Evolutionary conservation across 495 filamentous ascomycete species (phyloP), one percentile per base, ranked within the genome.

Genomic region (Penicillium turbatum): DNA sequence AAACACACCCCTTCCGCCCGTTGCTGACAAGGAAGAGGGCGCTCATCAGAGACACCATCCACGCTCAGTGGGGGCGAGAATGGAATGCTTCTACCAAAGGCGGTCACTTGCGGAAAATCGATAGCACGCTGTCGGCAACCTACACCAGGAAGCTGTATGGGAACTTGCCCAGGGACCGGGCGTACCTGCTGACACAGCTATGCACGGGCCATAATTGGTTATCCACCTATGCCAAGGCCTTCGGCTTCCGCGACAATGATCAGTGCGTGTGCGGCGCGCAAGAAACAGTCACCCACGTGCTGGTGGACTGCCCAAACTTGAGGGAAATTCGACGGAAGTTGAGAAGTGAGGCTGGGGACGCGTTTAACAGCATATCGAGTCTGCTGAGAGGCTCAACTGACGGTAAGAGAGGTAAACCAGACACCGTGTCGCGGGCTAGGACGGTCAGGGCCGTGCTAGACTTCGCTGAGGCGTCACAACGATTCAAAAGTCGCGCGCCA

Each of bases 401-500:
- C 21, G 21, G 21, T 24, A 24, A 24, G 21, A 24, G 21, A 24
- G 21, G 21, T 24, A 24, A 24, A 24, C 21, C 21, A 24, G 21
- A 24, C 21, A 24, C 21, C 21, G 21, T 24, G 21, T 24, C 21
- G 19, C 40, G 40, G 24, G 40, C 40, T 26, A 43, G 12, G 40
- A 27, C 40, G 24, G 40, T 43, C 17, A n/a, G 11, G 24, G 40
- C 40, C 21, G 40, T 43, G 10, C 13, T 43, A 5, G 40, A 43
- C 24, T 43, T 43, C 24, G 40, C 40, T 29, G 40, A 43, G 13
- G 40, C 40, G 13, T 43, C 40, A 43, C 40, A 43, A 43, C 40
- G 40, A 24, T 43, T 43, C 21, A 9, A 43, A 43, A 43, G 60
- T 51, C 54, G 52, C 53, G 63, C 57, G 63, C 63, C 52, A 60